These are phyloP conservation scores for Sutorius eximius DNA, from an alignment of 1,284 basidiomycete species.

Conservation along the genomic window DNA sequence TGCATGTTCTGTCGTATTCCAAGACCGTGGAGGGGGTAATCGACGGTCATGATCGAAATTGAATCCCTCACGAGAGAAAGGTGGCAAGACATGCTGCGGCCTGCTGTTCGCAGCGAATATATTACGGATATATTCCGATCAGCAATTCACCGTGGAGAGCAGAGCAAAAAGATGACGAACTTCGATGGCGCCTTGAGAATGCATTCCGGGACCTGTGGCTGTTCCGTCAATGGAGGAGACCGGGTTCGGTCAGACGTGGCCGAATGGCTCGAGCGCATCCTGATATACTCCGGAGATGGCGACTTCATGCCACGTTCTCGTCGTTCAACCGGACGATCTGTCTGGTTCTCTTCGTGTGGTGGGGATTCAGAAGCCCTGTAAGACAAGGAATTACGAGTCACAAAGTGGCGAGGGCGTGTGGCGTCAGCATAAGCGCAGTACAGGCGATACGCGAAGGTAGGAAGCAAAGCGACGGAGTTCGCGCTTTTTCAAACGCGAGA, in stretches of 20 bases:
- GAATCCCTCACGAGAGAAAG: slow-evolving; percentile 34
- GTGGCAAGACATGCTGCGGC: slow-evolving; percentile 35
- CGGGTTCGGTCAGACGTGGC: slow-evolving; percentile 17
- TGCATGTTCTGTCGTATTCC: slow-evolving; percentile 27
- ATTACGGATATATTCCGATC: slow-evolving; percentile 27
- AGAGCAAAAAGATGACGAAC: slow-evolving; percentile 23
- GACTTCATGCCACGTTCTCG: slow-evolving; percentile 19
- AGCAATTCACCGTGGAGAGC: slow-evolving; percentile 16
- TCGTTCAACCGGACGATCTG: slow-evolving; percentile 16
- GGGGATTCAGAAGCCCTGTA: slow-evolving; percentile 35
- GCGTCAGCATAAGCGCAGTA: slow-evolving; percentile 31
- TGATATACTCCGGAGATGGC: slow-evolving; percentile 21
- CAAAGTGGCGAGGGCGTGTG: slow-evolving; percentile 27
- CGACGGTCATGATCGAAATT: slow-evolving; percentile 38
- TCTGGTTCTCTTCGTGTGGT: slow-evolving; percentile 20
- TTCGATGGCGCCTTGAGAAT: slow-evolving; percentile 25
- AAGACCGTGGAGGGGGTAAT: slow-evolving; percentile 35
- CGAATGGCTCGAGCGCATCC: slow-evolving; percentile 22
- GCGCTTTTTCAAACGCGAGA: slow-evolving; percentile 13
- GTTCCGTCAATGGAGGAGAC: slow-evolving; percentile 24
- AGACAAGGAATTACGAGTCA: slow-evolving; percentile 21
- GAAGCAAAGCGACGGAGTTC: slow-evolving; percentile 19
- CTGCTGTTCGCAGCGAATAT: slow-evolving; percentile 32
- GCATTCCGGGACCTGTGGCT: slow-evolving; percentile 22
- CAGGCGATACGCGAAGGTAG: slow-evolving; percentile 25